These are phyloP conservation scores for Cetradonia linearis DNA, from an alignment of 495 filamentous ascomycete genomes.

Conservation along the genomic window DNA sequence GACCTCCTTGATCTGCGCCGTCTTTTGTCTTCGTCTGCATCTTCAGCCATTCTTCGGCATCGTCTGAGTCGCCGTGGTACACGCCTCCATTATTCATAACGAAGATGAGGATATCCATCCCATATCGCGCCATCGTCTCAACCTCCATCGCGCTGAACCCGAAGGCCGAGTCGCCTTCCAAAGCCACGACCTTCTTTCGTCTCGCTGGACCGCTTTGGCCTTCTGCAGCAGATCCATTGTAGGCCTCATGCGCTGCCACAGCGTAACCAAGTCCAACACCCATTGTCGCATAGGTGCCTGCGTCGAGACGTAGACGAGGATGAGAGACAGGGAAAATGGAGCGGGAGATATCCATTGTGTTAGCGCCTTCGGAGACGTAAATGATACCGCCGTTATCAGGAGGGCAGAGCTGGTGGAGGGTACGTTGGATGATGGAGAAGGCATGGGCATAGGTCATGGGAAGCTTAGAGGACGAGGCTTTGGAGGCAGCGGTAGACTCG, in stretches of 20 bases:
- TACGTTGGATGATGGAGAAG: slow-evolving; percentile 45
- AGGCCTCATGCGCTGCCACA: slow-evolving; percentile 51
- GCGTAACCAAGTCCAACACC: slow-evolving; percentile 57
- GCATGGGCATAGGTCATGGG: slow-evolving; percentile 47
- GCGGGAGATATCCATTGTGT: slow-evolving; percentile 60
- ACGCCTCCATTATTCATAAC: slow-evolving; percentile 58
- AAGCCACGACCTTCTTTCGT: slow-evolving; percentile 48
- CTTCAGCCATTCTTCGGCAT: slow-evolving; percentile 33
- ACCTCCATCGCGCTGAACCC: slow-evolving; percentile 55
- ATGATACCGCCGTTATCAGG: slow-evolving; percentile 43
- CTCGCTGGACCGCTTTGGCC: slow-evolving; percentile 8
- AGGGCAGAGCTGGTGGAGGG: slow-evolving; percentile 34
- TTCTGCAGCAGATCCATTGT: slow-evolving; percentile 37
- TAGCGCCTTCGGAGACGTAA: slow-evolving; percentile 57
- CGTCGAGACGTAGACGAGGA: slow-evolving; percentile 52
- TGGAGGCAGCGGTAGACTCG: slow-evolving; percentile 35
- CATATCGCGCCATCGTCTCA: slow-evolving; percentile 54
- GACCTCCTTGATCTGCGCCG: slow-evolving; percentile 31
- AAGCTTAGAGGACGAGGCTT: slow-evolving; percentile 27
- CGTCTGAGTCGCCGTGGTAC: slow-evolving; percentile 46
- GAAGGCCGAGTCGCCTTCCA: slow-evolving; percentile 56
- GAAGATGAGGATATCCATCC: slow-evolving; percentile 51
- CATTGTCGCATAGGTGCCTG: slow-evolving; percentile 59
- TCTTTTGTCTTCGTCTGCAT: slow-evolving; percentile 34
- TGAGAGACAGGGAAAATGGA: slow-evolving; percentile 47